These are phyloP conservation scores for Isoetes taiwanensis DNA, from an alignment of 75 land plant genomes.

Conservation along the genomic window DNA sequence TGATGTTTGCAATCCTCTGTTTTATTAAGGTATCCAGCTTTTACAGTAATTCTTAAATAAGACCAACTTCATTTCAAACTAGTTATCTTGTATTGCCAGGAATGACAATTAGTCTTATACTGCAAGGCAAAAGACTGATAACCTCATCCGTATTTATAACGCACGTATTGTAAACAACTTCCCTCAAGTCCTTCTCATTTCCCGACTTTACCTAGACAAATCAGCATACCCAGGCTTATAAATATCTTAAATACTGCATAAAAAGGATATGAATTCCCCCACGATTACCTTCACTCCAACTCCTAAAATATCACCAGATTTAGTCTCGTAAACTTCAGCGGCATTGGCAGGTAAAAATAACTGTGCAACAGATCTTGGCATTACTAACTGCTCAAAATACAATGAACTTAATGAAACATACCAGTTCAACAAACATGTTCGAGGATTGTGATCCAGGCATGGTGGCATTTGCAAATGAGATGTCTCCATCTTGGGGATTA, in stretches of 20 bases:
- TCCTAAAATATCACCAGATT: conserved; percentile 23
- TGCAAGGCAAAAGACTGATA: not conserved
- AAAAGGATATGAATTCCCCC: no score
- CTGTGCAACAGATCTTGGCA: not conserved
- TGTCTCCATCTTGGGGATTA: conserved; percentile 7
- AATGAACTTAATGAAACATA: not conserved
- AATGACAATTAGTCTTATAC: no score
- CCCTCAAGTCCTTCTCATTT: conserved; percentile 12
- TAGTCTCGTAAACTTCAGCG: conserved; percentile 12
- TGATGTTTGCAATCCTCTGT: not conserved
- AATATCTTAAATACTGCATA: no score
- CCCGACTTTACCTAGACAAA: conserved; percentile 5
- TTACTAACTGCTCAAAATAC: not conserved
- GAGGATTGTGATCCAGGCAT: conserved; percentile 22
- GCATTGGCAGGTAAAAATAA: conserved; percentile 6
- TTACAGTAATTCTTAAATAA: no score
- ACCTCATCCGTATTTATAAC: conserved; percentile 24
- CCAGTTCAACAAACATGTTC: conserved; percentile 22
- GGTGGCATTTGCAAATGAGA: conserved; percentile 20
- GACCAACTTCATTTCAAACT: no score
- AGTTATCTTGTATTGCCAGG: no score
- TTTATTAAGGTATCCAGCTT: no score
- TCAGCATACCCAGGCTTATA: no score
- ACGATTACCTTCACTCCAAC: conserved; percentile 13
- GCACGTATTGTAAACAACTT: conserved; percentile 19